Conservation (phyloP, 768 basidiomycete genomes). For the Russula griseocarnosa region DNA sequence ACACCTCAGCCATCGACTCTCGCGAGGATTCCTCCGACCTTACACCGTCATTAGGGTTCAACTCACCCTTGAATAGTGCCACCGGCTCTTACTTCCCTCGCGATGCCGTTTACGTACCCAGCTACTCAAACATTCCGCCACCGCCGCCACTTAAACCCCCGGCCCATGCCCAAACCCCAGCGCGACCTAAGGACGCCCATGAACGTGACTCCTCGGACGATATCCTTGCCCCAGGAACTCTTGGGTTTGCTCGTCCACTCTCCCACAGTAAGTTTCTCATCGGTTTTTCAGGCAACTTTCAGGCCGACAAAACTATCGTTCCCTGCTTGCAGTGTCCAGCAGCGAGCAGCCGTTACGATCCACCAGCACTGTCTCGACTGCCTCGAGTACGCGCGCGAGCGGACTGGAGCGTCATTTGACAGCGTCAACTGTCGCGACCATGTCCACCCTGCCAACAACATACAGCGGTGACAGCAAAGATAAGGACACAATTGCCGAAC, state of each 20-base stretch:
- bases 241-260: constrained; percentile 24
- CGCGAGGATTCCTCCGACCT: constrained; percentile 16
- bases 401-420: constrained; percentile 26
- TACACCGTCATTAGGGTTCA: constrained; percentile 11
- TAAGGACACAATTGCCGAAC: constrained; percentile 17
- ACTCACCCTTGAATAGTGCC: constrained; percentile 1
- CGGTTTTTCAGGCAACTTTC: constrained; percentile 3
- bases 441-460: constrained; percentile 18
- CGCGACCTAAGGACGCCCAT: not conserved
- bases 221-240: constrained; percentile 22
- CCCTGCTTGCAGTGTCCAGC: constrained; percentile 16
- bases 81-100: constrained; percentile 14
- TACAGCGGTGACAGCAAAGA: constrained; percentile 8
- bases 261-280: constrained; percentile 25
- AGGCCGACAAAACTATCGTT: not conserved
- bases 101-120: constrained; percentile 5
- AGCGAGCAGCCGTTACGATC: constrained; percentile 22
- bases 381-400: constrained; percentile 17
- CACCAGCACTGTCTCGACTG: constrained; percentile 22
- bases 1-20: constrained; percentile 11
- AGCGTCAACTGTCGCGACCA: constrained; percentile 22
- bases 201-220: constrained; percentile 26
- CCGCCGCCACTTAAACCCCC: constrained; percentile 17
- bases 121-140: constrained; percentile 12
- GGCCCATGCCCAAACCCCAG: not conserved